Conservation (phyloP, 805 yeast species). For the Starmerella ratchasimensis region DNA sequence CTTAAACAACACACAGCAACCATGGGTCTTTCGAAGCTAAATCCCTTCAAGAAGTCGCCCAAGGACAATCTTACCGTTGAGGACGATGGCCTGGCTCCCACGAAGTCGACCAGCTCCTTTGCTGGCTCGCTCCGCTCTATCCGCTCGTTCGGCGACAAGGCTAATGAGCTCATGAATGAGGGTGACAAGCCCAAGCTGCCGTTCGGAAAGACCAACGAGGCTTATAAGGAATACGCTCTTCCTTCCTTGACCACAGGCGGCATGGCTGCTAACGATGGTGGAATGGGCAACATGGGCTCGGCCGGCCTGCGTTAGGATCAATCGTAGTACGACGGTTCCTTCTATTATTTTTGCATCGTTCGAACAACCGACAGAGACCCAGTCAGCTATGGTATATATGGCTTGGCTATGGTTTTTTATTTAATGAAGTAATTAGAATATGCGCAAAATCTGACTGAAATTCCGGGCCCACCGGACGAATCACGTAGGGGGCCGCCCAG, state of each 20-base stretch:
- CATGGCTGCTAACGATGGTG: not conserved
- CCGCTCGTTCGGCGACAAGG: slow-evolving; percentile 13
- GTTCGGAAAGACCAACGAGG: not conserved
- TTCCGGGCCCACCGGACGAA: no score
- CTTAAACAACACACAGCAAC: not conserved
- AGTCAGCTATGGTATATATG: no score
- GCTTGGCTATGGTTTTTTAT: no score
- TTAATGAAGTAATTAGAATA: no score
- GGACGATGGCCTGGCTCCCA: slow-evolving; percentile 5
- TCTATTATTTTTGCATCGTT: no score
- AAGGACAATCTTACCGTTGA: slow-evolving; percentile 2
- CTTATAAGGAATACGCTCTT: not conserved
- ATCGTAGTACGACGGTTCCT: no score
- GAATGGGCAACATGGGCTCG: no score
- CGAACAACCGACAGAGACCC: no score
- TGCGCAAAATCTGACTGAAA: no score
- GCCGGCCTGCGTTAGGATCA: no score
- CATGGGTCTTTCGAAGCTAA: slow-evolving; percentile 17
- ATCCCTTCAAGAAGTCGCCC: slow-evolving; percentile 16
- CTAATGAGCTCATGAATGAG: slow-evolving; percentile 10
- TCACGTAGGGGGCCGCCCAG: no score
- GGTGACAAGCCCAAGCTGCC: slow-evolving; percentile 4
- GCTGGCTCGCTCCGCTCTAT: slow-evolving; percentile 2
- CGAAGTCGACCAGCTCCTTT: slow-evolving; percentile 2
- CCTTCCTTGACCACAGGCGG: not conserved